Evolutionary conservation across 805 yeast genomes (phyloP), one percentile per base, ranked within the genome.

Genomic region (Peterozyma xylosa): DNA sequence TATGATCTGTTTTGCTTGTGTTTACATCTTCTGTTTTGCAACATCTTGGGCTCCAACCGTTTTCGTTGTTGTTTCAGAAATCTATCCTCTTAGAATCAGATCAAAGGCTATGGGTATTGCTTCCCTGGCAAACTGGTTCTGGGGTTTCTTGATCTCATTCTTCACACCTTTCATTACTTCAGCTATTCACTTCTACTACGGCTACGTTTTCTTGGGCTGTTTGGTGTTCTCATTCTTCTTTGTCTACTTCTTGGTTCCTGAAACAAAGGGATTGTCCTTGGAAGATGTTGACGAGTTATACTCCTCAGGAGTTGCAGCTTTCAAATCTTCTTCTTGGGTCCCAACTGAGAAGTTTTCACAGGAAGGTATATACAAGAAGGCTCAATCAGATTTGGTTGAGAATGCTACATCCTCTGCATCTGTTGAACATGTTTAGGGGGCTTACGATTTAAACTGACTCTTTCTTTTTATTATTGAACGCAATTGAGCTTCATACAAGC

Each of bases 11-110:
- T 68, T 82, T 43, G 71, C 87, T 6, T 80, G 86, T 64, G 56
- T 80, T 42, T 82, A 71, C 65, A 76, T 82, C 46, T 67, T 78
- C 62, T 78, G 70, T 60, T 82, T 82, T 57, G 89, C 90, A 3
- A 70, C 78, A 21, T 78, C 88, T n/a, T 78, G 86, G 81, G 89
- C 86, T 35, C 86, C 88, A 45, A 77, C 79, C 49, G 76, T 78
- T 33, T 82, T 73, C 64, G 79, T 79, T 39, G 71, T 82, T 48
- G 77, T 80, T 18, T 74, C 86, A 38, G 90, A 82, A 60, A 64
- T 80, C 37, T 82, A 77, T 61, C 87, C 87, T 48, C 68, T 78
- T 50, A 75, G 82, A 65, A 77, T 80, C 51, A 76, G 80, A 62
- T 63, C 76, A 32, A 76, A 74, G 62, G 74, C 76, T 41, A 79